Percentiles rank a stretch among this genome's conserved stretches.
phyloP scores from a whole-genome alignment of 2,329 filamentous ascomycete genomes.

The Cordyceps tenuipes region DNA sequence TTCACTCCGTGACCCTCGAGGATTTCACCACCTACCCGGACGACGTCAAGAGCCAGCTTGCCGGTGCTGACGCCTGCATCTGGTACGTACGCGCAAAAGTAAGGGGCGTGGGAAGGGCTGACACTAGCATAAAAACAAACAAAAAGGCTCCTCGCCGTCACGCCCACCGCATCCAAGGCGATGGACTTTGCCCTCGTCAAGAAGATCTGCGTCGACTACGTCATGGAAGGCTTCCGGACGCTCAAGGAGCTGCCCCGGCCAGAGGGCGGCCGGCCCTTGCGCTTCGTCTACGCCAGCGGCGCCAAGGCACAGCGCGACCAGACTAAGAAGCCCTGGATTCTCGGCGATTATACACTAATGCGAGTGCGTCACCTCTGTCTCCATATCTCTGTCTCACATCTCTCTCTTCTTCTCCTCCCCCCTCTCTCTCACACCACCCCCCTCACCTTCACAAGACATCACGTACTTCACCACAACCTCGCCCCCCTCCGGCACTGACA shows the following conservation, averaged over 20 bases:
- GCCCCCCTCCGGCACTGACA: not conserved
- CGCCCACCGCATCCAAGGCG: constrained; percentile 24
- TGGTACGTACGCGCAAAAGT: constrained; percentile 22
- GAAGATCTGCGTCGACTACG: constrained; percentile 32
- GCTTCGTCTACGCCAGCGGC: constrained; percentile 44
- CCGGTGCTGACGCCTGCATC: constrained; percentile 34
- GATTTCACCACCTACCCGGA: constrained; percentile 35
- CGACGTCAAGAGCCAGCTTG: constrained; percentile 29
- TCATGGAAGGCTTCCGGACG: constrained; percentile 24
- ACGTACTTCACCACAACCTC: not conserved
- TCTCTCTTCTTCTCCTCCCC: not conserved
- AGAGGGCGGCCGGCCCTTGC: constrained; percentile 26
- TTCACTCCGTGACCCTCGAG: constrained; percentile 30
- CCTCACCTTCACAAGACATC: too few species aligned
- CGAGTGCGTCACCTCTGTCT: constrained; percentile 28
- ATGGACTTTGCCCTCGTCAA: constrained; percentile 28
- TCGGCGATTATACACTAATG: constrained; percentile 37
- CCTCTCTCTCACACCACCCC: too few species aligned
- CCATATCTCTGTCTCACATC: not conserved
- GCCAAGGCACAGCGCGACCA: constrained; percentile 34
- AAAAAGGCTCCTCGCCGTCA: constrained; percentile 37
- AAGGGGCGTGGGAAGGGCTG: too few species aligned
- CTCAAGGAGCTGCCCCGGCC: constrained; percentile 22
- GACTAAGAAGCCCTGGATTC: constrained; percentile 30
- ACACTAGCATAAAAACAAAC: too few species aligned